Percentiles rank a stretch among this genome's conserved stretches.
These are phyloP conservation scores for Trypanosoma mega DNA, from an alignment of 208 protist species.

Conservation along the genomic window DNA sequence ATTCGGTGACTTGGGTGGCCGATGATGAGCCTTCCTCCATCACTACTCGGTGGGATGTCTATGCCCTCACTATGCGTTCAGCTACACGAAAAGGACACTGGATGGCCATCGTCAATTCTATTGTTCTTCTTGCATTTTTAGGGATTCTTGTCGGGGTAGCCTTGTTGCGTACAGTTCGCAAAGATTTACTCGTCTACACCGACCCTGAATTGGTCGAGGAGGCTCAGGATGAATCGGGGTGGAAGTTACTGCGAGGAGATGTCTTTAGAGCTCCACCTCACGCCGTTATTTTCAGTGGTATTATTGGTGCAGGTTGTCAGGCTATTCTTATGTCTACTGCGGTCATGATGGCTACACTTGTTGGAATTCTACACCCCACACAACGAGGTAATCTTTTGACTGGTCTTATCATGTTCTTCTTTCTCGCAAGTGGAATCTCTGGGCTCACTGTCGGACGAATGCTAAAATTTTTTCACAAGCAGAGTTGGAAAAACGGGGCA, in stretches of 20 bases:
- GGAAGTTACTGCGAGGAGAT: conserved; percentile 97
- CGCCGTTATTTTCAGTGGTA: conserved; percentile 70
- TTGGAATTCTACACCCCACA: conserved; percentile 89
- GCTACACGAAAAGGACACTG: conserved; percentile 76
- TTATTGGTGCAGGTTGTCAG: conserved; percentile 92
- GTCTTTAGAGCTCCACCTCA: conserved; percentile 93
- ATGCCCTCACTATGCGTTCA: conserved; percentile 50
- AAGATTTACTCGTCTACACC: conserved; percentile 86
- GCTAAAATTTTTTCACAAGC: conserved; percentile 83
- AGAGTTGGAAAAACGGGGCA: conserved; percentile 85
- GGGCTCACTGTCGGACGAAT: conserved; percentile 89
- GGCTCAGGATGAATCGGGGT: conserved; percentile 81
- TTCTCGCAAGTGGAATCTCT: conserved; percentile 60
- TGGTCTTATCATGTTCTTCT: conserved; percentile 63
- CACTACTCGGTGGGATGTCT: conserved; percentile 93
- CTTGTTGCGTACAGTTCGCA: conserved; percentile 93
- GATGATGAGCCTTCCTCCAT: conserved; percentile 52
- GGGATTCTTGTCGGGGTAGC: conserved; percentile 94
- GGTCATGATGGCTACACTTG: conserved; percentile 70
- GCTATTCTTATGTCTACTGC: conserved; percentile 68
- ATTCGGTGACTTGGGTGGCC: conserved; percentile 49
- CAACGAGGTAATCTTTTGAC: conserved; percentile 91
- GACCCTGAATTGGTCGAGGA: conserved; percentile 42
- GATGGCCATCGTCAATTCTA: conserved; percentile 95
- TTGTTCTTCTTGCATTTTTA: conserved; percentile 94